Evolutionary conservation across 2,329 filamentous ascomycete species (phyloP).

Genomic region (Phialophora chinensis): DNA sequence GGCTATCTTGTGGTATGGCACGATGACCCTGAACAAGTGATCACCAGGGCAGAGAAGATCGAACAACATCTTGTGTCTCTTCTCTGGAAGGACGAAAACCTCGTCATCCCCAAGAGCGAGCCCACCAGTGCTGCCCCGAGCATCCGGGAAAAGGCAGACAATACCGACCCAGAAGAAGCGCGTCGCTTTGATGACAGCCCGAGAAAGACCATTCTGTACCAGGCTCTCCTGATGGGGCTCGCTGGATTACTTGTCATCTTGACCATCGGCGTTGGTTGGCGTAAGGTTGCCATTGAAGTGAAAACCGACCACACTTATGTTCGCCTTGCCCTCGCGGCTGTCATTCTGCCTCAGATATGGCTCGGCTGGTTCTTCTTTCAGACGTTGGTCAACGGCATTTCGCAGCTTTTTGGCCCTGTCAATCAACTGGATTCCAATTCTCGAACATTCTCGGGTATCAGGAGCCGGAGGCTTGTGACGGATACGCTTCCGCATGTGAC

Average conservation of each 20-base stretch:
- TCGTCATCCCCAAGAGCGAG: slow-evolving; percentile 11
- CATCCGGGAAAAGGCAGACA: slow-evolving; percentile 11
- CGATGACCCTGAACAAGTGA: slow-evolving; percentile 63
- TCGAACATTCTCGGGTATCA: slow-evolving; percentile 51
- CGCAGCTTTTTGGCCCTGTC: slow-evolving; percentile 53
- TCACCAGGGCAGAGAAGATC: slow-evolving; percentile 60
- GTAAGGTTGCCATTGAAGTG: slow-evolving; percentile 52
- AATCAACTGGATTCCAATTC: slow-evolving; percentile 51
- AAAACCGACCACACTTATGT: slow-evolving; percentile 58
- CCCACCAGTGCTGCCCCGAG: neutral
- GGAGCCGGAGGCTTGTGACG: slow-evolving; percentile 38
- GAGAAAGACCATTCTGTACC: slow-evolving; percentile 16
- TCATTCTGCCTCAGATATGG: slow-evolving; percentile 64
- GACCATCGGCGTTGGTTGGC: slow-evolving; percentile 54
- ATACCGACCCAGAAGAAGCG: slow-evolving; percentile 3
- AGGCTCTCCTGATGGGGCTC: slow-evolving; percentile 17
- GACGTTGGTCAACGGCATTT: slow-evolving; percentile 48
- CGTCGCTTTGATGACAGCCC: slow-evolving; percentile 13
- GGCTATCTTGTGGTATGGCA: slow-evolving; percentile 67
- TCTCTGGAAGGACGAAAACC: slow-evolving; percentile 18
- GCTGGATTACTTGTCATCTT: slow-evolving; percentile 21
- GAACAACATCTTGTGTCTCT: slow-evolving; percentile 47
- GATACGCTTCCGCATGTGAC: slow-evolving; percentile 60
- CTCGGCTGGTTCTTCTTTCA: slow-evolving; percentile 60
- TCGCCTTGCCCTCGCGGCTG: slow-evolving; percentile 60